A percentile compares a stretch with the other conserved stretches of the same genome.
Conservation (phyloP, 768 basidiomycete genomes). For the Boletus coccyginus region DNA sequence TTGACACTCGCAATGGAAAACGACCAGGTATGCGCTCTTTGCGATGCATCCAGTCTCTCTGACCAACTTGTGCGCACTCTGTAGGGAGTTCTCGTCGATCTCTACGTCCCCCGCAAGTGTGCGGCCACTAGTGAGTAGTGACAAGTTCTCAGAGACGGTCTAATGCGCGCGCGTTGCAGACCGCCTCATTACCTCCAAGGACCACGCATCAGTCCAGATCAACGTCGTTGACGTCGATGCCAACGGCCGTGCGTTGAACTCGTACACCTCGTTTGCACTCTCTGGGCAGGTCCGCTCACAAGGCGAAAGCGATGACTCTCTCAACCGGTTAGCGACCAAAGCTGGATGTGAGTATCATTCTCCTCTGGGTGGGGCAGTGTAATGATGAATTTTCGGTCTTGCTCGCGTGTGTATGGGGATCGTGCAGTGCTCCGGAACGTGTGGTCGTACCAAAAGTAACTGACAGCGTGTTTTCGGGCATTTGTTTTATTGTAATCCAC, state of each 20-base stretch:
- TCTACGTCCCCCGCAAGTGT: conserved; percentile 99
- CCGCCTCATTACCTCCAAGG: conserved; percentile 98
- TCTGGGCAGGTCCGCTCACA: conserved; percentile 92
- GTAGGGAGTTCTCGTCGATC: conserved; percentile 97
- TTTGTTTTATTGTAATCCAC: conserved; percentile 19
- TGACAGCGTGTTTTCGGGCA: conserved; percentile 9
- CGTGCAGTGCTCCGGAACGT: conserved; percentile 87
- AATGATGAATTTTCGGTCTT: conserved; percentile 8
- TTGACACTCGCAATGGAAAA: conserved; percentile 69
- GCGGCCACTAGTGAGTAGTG: conserved; percentile 84
- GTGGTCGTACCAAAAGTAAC: conserved; percentile 93
- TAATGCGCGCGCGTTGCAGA: conserved; percentile 44
- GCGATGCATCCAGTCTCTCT: neutral
- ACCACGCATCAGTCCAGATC: conserved; percentile 98
- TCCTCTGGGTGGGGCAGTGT: neutral
- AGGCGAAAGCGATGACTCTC: conserved; percentile 94
- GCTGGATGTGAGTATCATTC: conserved; percentile 76
- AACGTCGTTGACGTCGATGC: conserved; percentile 93
- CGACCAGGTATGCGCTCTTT: conserved; percentile 63
- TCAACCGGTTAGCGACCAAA: conserved; percentile 95
- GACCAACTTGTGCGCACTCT: conserved; percentile 2
- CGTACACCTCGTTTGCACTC: conserved; percentile 90
- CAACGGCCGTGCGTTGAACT: conserved; percentile 72
- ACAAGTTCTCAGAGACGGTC: neutral
- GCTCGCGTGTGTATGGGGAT: neutral